Evolutionary conservation across 108 stramenopile genomes (phyloP), one percentile per base, ranked within the genome.

Genomic region (Cylindrotheca fusiformis): DNA sequence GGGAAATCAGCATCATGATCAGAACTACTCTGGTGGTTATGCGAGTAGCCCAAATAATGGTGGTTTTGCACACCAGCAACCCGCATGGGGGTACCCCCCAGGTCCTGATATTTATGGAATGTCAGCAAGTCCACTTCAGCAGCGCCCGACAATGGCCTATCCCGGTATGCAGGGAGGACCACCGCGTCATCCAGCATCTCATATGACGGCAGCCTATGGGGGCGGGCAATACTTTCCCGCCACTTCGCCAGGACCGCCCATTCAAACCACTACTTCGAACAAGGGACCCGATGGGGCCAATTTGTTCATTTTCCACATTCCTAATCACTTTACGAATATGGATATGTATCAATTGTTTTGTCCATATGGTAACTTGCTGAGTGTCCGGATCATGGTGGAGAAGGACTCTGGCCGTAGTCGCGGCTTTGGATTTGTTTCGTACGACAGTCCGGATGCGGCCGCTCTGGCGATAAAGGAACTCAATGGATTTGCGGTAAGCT

Each of bases 251-350:
- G 78, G 86, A 41, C 90, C 86, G 19, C 90, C 87, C 22, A 86
- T 91, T 60, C 90, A 87, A 64, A 84, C 83, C 0, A 77, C 78
- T 24, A 53, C 65, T 4, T 77, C 75, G 53, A 84, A 84, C 58
- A 84, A 87, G 52, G 87, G 90, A 44, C 93, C 89, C 1, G 89
- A 87, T 52, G 96, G 96, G 24, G 95, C 95, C 33, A 99, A 98
- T 81, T 67, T 99, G 49, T 99, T 98, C 72, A 87, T 99, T 36
- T 99, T 99, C 68, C 95, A 99, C 71, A 95, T 99, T 69, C 98
- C 98, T 32, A 95, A 96, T 77, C 90, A 93, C 49, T 94, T 97
- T 64, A 91, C 95, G 26, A 96, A 99, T 70, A 50, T 88, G 48
- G 97, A 95, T 54, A 90, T 98, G 82, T 95, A 86, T 61, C 58